Conservation (phyloP, 129 eudicot genomes). For the Artemisia annua region DNA sequence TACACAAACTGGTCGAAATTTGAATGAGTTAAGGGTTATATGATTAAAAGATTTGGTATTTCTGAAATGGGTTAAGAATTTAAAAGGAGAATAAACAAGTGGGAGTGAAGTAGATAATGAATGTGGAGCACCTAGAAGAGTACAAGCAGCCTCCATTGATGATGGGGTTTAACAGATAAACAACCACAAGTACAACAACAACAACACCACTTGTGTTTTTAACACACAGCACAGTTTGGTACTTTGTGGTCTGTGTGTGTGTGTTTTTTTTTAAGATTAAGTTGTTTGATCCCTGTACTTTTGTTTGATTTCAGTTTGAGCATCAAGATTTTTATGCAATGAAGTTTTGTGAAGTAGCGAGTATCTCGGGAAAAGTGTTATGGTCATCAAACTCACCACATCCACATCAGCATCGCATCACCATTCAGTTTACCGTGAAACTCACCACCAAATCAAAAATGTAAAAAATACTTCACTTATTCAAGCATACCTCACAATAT, state of each 20-base stretch:
- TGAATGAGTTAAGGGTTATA: slow-evolving; percentile 22
- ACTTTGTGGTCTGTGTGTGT: slow-evolving; percentile 20
- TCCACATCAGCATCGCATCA: too few species aligned
- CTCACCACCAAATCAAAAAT: too few species aligned
- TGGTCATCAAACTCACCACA: too few species aligned
- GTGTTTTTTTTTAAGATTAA: slow-evolving; percentile 14
- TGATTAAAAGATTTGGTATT: slow-evolving; percentile 28
- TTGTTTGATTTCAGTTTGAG: slow-evolving; percentile 1
- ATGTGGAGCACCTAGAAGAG: slow-evolving; percentile 21
- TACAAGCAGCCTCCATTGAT: slow-evolving; percentile 47
- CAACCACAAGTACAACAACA: background rate
- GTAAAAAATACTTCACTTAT: too few species aligned
- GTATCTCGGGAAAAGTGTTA: too few species aligned
- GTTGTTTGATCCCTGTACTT: background rate
- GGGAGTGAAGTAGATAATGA: slow-evolving; percentile 43
- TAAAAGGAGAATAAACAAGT: slow-evolving; percentile 14
- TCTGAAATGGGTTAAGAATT: slow-evolving; percentile 8
- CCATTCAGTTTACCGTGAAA: too few species aligned
- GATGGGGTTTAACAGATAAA: background rate
- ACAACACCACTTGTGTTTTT: too few species aligned
- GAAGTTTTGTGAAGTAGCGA: too few species aligned
- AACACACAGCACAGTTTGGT: background rate
- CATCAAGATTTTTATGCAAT: too few species aligned
- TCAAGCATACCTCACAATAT: too few species aligned
- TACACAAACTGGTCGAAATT: slow-evolving; percentile 27